phyloP scores from a whole-genome alignment of 352 stramenopile species.

The Globisporangium heterothallicum region DNA sequence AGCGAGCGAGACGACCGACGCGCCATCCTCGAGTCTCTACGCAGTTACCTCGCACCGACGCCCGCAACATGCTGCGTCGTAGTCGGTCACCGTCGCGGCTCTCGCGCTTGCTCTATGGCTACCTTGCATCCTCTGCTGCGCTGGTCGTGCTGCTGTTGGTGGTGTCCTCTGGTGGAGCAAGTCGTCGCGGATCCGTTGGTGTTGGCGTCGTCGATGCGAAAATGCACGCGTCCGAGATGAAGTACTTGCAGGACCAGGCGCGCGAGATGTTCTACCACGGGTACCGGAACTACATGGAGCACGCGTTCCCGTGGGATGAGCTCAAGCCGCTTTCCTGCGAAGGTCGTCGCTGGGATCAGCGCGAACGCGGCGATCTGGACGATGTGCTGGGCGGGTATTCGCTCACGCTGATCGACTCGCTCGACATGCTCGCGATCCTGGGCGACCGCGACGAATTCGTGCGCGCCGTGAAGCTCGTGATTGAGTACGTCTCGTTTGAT shows the following conservation, averaged over 20 bases:
- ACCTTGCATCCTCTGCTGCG: no score
- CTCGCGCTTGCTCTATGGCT: no score
- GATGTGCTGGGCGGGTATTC: conserved; percentile 79
- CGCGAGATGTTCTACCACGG: conserved; percentile 88
- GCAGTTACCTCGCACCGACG: no score
- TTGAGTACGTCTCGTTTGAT: conserved; percentile 68
- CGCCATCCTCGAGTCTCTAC: no score
- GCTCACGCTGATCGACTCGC: conserved; percentile 83
- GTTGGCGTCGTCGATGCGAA: conserved; percentile 10
- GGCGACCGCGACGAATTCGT: conserved; percentile 78
- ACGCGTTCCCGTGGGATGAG: conserved; percentile 86
- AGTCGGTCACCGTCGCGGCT: no score
- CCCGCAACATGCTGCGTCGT: no score
- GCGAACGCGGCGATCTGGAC: conserved; percentile 81
- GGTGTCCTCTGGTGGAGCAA: no score
- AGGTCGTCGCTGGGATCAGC: conserved; percentile 68
- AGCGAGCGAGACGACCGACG: no score
- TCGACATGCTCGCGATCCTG: conserved; percentile 87
- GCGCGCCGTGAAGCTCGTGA: conserved; percentile 57
- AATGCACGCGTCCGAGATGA: conserved; percentile 69
- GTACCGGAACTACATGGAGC: conserved; percentile 82
- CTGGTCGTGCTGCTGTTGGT: background rate
- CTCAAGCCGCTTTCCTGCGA: conserved; percentile 81
- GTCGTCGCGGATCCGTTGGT: no score
- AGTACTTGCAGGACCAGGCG: conserved; percentile 66